Base-by-base conservation (phyloP, 345 rosid genomes). In the Corchorus capsularis region DNA sequence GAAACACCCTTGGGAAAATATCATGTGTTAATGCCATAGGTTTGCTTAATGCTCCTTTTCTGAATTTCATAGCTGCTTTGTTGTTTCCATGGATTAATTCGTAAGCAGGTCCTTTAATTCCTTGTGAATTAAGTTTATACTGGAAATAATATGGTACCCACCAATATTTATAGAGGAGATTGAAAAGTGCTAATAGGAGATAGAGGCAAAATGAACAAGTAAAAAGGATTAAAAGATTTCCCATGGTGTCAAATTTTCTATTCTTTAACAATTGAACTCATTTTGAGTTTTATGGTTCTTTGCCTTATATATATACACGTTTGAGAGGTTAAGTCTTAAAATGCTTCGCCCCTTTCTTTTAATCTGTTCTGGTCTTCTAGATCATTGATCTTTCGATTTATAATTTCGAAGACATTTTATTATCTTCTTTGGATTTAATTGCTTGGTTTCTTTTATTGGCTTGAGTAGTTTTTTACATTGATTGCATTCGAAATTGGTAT, bases 21-120 rank as follows among this genome's bases (percentile, higher is more conserved):
- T 74, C 35, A 47, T 77, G 78, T 0, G 82, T 81, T 11, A 77
- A 61, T 57, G 65, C 74, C 75, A 53, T 41, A 47, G 82, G 78
- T 27, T 56, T 57, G 34, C 8, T 71, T 60, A 19, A 6, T 13
- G 73, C 72, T 69, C 70, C 66, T 3, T n/a, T 53, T 54, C 60
- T 63, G 83, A 80, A 74, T 43, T 45, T 14, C 6, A 22, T 3
- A 0, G 78, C 71, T 49, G 83, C 82, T 70, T 69, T 81, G 50
- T 75, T 83, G 83, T 39, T 87, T 11, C 90, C 86, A 67, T 76
- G 75, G 63, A 79, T 8, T 46, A 87, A 83, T 35, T 37, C 72
- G 75, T 70, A 81, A 45, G 86, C 47, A 69, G 82, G 86, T n/a
- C 88, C 88, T 57, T 13, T 62, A 46, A 81, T 74, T 37, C 83